phyloP scores from a whole-genome alignment of 2,329 filamentous ascomycete genomes.

The Clonostachys chloroleuca region DNA sequence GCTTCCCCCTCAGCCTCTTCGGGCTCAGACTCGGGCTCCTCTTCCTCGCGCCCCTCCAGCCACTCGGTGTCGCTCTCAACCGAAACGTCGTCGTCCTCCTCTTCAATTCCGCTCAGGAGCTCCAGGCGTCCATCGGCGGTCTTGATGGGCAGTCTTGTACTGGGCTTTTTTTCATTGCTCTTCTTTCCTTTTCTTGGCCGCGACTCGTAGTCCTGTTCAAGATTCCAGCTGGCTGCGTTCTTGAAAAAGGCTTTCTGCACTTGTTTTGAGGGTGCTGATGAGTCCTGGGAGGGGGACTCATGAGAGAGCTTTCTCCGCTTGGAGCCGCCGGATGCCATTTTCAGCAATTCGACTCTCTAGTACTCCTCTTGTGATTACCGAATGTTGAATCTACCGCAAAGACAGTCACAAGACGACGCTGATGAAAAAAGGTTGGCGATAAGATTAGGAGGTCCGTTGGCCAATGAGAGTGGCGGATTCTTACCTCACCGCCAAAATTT shows the following conservation, averaged over 20 bases:
- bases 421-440: background rate
- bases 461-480: background rate
- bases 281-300: conserved; percentile 37
- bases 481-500: conserved; percentile 31
- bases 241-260: conserved; percentile 65
- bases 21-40: conserved; percentile 39
- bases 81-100: conserved; percentile 56
- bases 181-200: conserved; percentile 77
- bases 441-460: background rate
- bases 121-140: conserved; percentile 73
- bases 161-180: conserved; percentile 51
- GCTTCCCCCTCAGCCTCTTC: conserved; percentile 26
- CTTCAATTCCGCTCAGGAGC: conserved; percentile 48
- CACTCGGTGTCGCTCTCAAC: conserved; percentile 58
- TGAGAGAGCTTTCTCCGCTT: conserved; percentile 58
- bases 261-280: conserved; percentile 18
- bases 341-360: background rate
- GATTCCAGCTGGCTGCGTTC: conserved; percentile 77
- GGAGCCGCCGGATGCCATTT: conserved; percentile 42
- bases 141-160: conserved; percentile 78
- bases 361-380: background rate
- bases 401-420: background rate
- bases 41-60: conserved; percentile 56
- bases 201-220: conserved; percentile 88
- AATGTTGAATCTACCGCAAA: background rate